phyloP scores from a whole-genome alignment of 2,329 filamentous ascomycete species.

The Zelopaecilomyces penicillatus region DNA sequence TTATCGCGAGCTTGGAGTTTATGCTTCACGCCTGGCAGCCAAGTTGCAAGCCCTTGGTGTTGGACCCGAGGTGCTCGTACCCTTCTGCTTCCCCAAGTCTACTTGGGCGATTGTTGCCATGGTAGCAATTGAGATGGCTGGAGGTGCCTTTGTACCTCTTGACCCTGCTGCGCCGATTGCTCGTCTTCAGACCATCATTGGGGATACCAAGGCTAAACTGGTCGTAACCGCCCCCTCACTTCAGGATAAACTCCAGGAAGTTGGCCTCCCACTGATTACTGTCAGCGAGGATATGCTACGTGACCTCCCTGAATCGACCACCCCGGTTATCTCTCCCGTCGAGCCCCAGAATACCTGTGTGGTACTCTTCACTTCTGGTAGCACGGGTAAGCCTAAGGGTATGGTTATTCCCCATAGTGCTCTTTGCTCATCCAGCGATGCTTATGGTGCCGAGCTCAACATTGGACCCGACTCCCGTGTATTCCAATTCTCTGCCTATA shows the following conservation, averaged over 20 bases:
- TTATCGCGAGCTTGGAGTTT: conserved; percentile 14
- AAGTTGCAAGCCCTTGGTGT: conserved; percentile 28
- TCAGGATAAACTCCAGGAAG: neutral
- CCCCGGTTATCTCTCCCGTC: neutral
- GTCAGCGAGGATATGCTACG: neutral
- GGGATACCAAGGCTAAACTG: neutral
- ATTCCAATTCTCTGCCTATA: conserved; percentile 4
- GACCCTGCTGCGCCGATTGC: conserved; percentile 4
- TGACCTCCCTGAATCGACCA: neutral
- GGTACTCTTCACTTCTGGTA: conserved; percentile 13
- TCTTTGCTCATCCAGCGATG: neutral
- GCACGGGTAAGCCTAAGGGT: conserved; percentile 15
- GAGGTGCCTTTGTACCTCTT: conserved; percentile 12
- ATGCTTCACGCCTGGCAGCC: conserved; percentile 27
- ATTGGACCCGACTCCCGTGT: neutral
- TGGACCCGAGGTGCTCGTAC: conserved; percentile 45
- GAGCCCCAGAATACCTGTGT: conserved; percentile 7
- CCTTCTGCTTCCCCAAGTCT: conserved; percentile 24
- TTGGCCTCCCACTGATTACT: neutral
- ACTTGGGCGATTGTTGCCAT: conserved; percentile 14
- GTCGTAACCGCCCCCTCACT: neutral
- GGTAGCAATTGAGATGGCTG: conserved; percentile 14
- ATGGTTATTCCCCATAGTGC: conserved; percentile 4
- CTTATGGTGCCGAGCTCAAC: neutral
- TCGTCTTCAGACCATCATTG: neutral